phyloP scores from a whole-genome alignment of 139 green algal species.

The Diplosphaera chodatii region DNA sequence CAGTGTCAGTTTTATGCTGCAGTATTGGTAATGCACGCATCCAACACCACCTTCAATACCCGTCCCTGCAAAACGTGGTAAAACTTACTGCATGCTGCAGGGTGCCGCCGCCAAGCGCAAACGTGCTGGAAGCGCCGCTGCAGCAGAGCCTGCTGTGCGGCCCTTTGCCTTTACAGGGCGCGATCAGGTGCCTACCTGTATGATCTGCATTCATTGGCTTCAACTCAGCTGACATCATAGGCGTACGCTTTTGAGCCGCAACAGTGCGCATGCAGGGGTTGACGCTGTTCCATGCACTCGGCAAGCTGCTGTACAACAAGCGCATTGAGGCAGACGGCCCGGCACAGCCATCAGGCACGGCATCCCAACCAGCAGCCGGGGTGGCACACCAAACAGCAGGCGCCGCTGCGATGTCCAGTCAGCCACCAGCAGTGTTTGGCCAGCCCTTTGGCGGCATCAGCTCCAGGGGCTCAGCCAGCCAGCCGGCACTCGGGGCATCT shows the following conservation, averaged over 20 bases:
- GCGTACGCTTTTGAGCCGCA: too few species aligned
- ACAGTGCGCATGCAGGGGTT: constrained; percentile 38
- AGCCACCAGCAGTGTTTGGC: too few species aligned
- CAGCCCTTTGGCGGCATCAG: background rate
- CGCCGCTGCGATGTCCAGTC: too few species aligned
- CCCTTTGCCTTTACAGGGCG: constrained; percentile 1
- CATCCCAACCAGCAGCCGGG: background rate
- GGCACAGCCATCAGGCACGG: background rate
- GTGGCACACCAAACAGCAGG: too few species aligned
- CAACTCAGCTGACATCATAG: too few species aligned
- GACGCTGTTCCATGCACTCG: constrained; percentile 66
- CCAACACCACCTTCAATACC: background rate
- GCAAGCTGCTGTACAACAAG: constrained; percentile 83
- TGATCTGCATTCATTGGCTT: too few species aligned
- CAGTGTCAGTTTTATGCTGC: too few species aligned
- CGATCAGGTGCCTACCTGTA: constrained; percentile 42
- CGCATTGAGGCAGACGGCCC: background rate
- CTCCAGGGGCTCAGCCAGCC: background rate
- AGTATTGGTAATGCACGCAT: too few species aligned
- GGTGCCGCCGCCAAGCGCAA: constrained; percentile 1
- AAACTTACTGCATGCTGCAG: background rate
- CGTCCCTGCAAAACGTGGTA: too few species aligned
- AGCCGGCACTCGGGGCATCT: background rate
- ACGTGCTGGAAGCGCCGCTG: background rate
- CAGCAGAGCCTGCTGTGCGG: background rate